These are phyloP conservation scores for Mrakia hoshinonis DNA, from an alignment of 768 basidiomycete species.

Conservation along the genomic window DNA sequence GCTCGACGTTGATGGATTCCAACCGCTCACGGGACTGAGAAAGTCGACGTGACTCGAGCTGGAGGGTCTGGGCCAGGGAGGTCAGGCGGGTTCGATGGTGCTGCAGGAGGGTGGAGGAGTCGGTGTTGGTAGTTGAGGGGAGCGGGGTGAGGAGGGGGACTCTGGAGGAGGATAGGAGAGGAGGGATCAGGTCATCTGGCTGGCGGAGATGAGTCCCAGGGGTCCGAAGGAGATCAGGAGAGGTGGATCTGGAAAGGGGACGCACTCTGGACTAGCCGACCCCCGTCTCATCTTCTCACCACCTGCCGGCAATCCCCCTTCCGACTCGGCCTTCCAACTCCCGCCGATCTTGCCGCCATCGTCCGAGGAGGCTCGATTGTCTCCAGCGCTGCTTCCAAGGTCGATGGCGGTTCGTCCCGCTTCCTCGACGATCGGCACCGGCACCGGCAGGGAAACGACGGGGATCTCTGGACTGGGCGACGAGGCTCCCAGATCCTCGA, in stretches of 20 bases:
- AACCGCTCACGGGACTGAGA: not conserved
- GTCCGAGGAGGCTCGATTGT: not conserved
- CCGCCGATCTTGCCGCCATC: not conserved
- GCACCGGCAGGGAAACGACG: not conserved
- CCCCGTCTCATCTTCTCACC: not conserved
- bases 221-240: not conserved
- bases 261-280: not conserved
- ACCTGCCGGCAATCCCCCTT: not conserved
- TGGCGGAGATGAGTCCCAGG: not conserved
- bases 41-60: not conserved
- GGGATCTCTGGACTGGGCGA: not conserved
- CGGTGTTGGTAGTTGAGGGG: too few relatives aligned
- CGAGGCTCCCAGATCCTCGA: not conserved
- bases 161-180: not conserved
- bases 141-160: not conserved
- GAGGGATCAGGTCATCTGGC: not conserved
- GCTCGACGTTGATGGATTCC: not conserved
- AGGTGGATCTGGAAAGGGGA: not conserved
- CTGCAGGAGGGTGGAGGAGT: not conserved
- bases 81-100: not conserved
- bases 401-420: not conserved
- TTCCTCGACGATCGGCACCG: not conserved
- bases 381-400: not conserved
- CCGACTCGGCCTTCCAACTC: not conserved
- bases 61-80: not conserved